A percentile compares a stretch with the other conserved stretches of the same genome.
Evolutionary conservation across 2,329 filamentous ascomycete species (phyloP).

Genomic region (Penicillium expansum): DNA sequence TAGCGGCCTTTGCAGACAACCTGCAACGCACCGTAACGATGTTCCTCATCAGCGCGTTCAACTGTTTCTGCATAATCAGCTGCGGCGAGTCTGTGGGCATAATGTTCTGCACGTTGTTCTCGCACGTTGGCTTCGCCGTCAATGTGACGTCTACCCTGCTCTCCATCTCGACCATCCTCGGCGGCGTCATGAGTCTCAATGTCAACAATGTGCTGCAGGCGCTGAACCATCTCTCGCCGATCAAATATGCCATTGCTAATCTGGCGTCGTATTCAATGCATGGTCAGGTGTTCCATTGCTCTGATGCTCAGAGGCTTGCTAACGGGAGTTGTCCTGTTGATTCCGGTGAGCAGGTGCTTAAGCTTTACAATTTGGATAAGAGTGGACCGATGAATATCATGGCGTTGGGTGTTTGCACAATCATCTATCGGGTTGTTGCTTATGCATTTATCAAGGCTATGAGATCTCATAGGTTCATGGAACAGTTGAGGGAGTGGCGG

Average conservation of each 20-base stretch:
- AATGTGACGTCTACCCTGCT: conserved; percentile 69
- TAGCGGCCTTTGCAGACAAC: conserved; percentile 64
- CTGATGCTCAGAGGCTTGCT: conserved; percentile 56
- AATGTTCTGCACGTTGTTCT: conserved; percentile 74
- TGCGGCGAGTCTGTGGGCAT: conserved; percentile 76
- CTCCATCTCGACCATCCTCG: conserved; percentile 68
- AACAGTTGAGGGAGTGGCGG: conserved; percentile 25
- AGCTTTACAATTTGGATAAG: conserved; percentile 64
- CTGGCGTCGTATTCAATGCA: conserved; percentile 64
- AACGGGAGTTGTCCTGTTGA: conserved; percentile 63
- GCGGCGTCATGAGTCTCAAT: conserved; percentile 67
- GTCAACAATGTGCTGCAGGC: conserved; percentile 65
- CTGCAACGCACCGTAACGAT: conserved; percentile 61
- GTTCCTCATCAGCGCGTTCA: conserved; percentile 66
- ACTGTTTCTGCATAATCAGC: conserved; percentile 69
- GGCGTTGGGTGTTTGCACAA: conserved; percentile 60
- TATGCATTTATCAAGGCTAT: conserved; percentile 36
- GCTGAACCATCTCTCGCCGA: conserved; percentile 69
- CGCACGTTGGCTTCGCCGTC: conserved; percentile 72
- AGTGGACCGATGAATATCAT: conserved; percentile 61
- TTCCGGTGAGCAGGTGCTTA: conserved; percentile 64
- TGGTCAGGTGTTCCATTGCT: conserved; percentile 63
- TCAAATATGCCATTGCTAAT: conserved; percentile 67
- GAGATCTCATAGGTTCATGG: conserved; percentile 22
- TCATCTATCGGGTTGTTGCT: conserved; percentile 62